Base-by-base conservation (phyloP, 2,329 filamentous ascomycete genomes). In the Trichoderma sp. region DNA sequence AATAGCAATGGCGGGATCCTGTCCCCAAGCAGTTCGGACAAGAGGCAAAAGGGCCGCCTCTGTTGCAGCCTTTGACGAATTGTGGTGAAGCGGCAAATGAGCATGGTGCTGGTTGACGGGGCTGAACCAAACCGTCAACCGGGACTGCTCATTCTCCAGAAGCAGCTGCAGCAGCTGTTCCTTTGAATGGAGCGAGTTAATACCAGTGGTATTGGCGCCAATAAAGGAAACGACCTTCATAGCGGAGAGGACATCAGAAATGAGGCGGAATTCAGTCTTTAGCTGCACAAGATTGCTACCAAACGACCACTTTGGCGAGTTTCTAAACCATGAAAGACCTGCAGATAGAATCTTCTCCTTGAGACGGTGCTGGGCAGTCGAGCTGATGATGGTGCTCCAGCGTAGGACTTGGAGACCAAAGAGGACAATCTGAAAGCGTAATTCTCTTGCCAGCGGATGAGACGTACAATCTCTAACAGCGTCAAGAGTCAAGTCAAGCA, bases 261-360 rank as follows among this genome's bases (percentile, higher is more conserved):
- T 86, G 21, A 97, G 83, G 72, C 91, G 91, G 39, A 93, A 88
- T 80, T 99, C 96, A 0, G 96, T 95, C 82, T 97, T 98, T 63
- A 98, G 84, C 77, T 99, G 96, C 18, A 99, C 82, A 59, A 92
- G 87, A 77, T 97, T 99, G 74, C 95, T 96, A 68, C 96, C 96
- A 79, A 96, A 98, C 0, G 96, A 97, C 95, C 96, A 99, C 73
- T 89, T 88, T 16, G 94, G 93, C 6, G 92, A 83, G 72, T 90
- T 87, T 49, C 85, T 88, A 79, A 99, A 99, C 96, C 96, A 99
- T 70, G 87, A 89, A 37, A 99, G 83, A 16, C 89, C 94, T 34
- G 93, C 94, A 6, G 93, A 94, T 46, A 99, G 79, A 63, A 97
- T 90, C 72, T 93, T 89, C 76, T 98, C 94, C 78, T 97, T 97